Base-by-base conservation (phyloP, 1,284 basidiomycete species). In the Amylostereum areolatum region DNA sequence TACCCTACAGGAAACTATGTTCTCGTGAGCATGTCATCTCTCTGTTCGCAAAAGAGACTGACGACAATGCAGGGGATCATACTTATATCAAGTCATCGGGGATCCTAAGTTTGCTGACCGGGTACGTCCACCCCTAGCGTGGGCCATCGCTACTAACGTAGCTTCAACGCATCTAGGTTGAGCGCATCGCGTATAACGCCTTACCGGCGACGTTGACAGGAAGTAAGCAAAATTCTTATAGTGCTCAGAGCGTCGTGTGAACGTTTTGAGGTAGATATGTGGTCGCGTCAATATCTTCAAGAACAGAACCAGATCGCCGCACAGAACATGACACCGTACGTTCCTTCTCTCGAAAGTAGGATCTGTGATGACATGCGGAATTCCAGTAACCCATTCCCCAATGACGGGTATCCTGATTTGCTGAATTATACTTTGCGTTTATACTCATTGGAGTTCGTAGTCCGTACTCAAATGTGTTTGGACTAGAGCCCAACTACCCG, bases 271-370 rank as follows among this genome's bases (percentile, higher is more conserved):
- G 32, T 39, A 78, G 77, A 78, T 53, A 80, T 80, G 75, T 80
- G 78, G 78, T 73, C 74, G 0, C 66, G 77, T 9, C 78, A 81
- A 54, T 82, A 81, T 58, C 62, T 81, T 12, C 80, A 81, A 53
- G 74, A 81, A 55, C 74, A 79, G 58, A 83, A 80, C 57, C 79
- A 81, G 55, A 74, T 81, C 43, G 75, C 74, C 2, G 68, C 77
- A 6, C 71, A 75, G 62, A 78, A 78, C 55, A 80, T 80, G 78
- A 71, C 61, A 3, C 77, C 74, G 75, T 80, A 46, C 57, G 76
- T 57, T 30, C 34, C n/a, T 49, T 36, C 41, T 28, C 29, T n/a
- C 29, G 12, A 49, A 5, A 43, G 44, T 25, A 44, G 33, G 6
- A 18, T 6, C 34, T 5, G 45, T 50, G 28, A 41, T 36, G 46